These are phyloP conservation scores for Themeda triandra DNA, from an alignment of 176 grass and related monocot species.

Conservation along the genomic window DNA sequence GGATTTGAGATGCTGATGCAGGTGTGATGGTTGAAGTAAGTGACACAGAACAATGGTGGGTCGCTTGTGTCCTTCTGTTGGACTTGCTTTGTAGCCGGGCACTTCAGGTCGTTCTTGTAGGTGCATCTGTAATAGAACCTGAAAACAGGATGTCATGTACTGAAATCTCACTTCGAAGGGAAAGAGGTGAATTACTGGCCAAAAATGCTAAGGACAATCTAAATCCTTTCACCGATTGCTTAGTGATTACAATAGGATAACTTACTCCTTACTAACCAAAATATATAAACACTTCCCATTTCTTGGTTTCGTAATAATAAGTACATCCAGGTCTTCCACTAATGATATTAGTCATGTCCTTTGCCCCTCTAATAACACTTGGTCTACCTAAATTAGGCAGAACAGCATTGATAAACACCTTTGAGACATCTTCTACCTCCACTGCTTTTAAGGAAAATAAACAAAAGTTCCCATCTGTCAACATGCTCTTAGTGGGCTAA, in stretches of 20 bases:
- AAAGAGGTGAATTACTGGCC: neutral
- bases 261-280: neutral
- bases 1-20: constrained; percentile 35
- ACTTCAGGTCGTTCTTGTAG: constrained; percentile 60
- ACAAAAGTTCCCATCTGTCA: neutral
- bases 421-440: neutral
- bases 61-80: constrained; percentile 51
- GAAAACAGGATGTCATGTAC: neutral
- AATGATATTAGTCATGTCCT: neutral
- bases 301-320: neutral
- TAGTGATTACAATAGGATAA: neutral
- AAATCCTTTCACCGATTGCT: neutral
- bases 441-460: neutral
- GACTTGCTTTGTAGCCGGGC: constrained; percentile 56
- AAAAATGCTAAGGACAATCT: neutral
- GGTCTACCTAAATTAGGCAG: constrained; percentile 21
- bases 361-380: neutral
- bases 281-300: neutral
- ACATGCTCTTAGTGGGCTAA: neutral
- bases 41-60: constrained; percentile 41
- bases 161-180: neutral
- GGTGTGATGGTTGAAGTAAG: constrained; percentile 55
- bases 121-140: constrained; percentile 72
- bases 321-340: neutral
- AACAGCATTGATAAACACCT: constrained; percentile 2